Conservation (phyloP, 2,329 filamentous ascomycete genomes). For the Fusarium multiceps region DNA sequence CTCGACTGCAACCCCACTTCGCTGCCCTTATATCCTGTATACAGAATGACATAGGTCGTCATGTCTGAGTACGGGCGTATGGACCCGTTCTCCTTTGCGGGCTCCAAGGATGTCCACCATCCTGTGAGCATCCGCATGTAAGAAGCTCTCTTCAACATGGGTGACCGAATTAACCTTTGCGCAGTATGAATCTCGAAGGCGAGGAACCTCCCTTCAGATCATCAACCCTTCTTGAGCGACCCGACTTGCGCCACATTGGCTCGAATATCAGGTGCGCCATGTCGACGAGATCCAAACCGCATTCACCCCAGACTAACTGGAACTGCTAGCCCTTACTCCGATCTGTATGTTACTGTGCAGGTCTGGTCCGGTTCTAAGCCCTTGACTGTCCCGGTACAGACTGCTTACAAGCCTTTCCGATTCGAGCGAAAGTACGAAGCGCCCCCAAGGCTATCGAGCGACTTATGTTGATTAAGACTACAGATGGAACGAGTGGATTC, state of each 20-base stretch:
- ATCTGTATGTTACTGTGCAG: constrained; percentile 92
- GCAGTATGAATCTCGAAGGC: constrained; percentile 61
- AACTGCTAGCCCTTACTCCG: constrained; percentile 74
- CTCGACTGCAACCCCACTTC: neutral
- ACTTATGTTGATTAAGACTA: constrained; percentile 30
- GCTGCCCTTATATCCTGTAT: neutral
- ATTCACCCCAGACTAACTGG: constrained; percentile 38
- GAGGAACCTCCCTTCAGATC: constrained; percentile 55
- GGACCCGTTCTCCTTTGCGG: constrained; percentile 97
- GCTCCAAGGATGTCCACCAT: constrained; percentile 84
- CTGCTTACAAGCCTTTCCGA: constrained; percentile 91
- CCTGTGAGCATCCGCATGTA: constrained; percentile 75
- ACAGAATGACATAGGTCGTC: constrained; percentile 46
- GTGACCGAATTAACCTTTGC: constrained; percentile 30
- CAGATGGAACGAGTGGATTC: constrained; percentile 97
- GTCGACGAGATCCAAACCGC: neutral
- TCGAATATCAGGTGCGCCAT: constrained; percentile 77
- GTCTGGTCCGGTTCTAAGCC: constrained; percentile 97
- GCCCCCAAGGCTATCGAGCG: neutral
- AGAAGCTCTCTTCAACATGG: neutral
- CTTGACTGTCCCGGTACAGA: constrained; percentile 90
- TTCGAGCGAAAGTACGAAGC: constrained; percentile 68
- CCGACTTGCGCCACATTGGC: constrained; percentile 86
- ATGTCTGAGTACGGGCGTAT: constrained; percentile 66
- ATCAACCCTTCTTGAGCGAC: constrained; percentile 80